Base-by-base conservation (phyloP, 2,329 filamentous ascomycete genomes). In the Epichloe aotearoae region DNA sequence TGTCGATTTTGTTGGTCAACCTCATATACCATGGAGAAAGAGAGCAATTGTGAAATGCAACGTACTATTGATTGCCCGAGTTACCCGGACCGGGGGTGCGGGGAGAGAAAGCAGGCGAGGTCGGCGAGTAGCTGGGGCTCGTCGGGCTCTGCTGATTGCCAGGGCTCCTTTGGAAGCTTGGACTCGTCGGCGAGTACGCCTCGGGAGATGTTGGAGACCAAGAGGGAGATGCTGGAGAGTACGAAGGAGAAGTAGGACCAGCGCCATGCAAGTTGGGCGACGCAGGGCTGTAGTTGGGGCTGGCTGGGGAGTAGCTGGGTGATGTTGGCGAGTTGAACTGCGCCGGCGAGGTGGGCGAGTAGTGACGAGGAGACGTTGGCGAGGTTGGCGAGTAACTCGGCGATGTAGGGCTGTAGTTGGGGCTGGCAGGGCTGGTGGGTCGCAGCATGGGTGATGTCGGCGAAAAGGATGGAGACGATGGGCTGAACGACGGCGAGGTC, bases 181-280 rank as follows among this genome's bases (percentile, higher is more conserved):
- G 80, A 58, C 79, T 82, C 42, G 79, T 82, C 5, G 80, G 79
- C 46, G 79, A 82, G 68, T 83, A 83, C 2, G 74, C 72, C 54
- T 74, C 73, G 12, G 78, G 78, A 40, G 85, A 89, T 6, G 84
- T 86, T 3, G 87, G 86, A 51, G 86, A 89, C 72, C 86, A 90
- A 23, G 76, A 79, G 84, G 85, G 85, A 47, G 84, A 88, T 12
- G 82, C 82, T 45, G 84, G 84, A 34, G 76, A 80, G 66, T 84
- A 85, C 4, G 73, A 75, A n/a, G 74, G 79, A 55, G 80, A 76
- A 34, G 77, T 73, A 11, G 74, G 57, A n/a, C 65, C 65, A 33
- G 57, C 64, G 2, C 62, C 65, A 47, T 69, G 66, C 48, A 76
- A 67, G 62, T 73, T 79, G 58, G 73, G 82, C 48, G 78, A 83